Evolutionary conservation across 2,329 filamentous ascomycete genomes (phyloP), one percentile per base, ranked within the genome.

Genomic region (Huntiella moniliformis): DNA sequence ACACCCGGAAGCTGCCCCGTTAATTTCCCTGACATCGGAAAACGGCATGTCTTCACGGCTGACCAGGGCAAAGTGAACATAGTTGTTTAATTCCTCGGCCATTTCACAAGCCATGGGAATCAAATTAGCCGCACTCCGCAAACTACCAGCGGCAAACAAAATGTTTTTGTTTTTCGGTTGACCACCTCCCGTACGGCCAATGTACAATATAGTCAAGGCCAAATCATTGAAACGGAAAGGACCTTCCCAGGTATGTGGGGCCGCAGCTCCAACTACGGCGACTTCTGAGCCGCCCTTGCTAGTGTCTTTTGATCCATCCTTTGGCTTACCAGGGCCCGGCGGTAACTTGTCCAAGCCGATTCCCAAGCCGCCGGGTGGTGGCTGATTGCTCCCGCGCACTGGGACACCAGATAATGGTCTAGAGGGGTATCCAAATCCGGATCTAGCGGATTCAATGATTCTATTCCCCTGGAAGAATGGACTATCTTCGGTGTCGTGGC

Each of bases 61-160:
- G 63, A 92, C 71, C 3, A 96, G 62, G 0, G 74, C 79, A 56
- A 93, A 79, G 58, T 96, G 88, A 6, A 95, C 85, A 51, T 76
- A 70, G 55, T 76, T 93, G 49, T 71, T 67, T 47, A 72, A 68
- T 59, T 77, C 70, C 16, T 60, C 60, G 5, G 77, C 78, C 87
- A 95, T 95, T 54, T 83, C 74, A 60, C 91, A 96, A 4, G 87
- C 84, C 56, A 94, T 67, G 0, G 86, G 85, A 31, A 94, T 64
- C 45, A 95, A 59, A 31, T 72, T 71, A 0, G 82, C 71, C 12
- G 77, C 74, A 56, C 83, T 91, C 58, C 73, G 73, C 43, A 92
- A 61, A 50, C 71, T 86, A 0, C 82, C 78, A 3, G 82, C 77
- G 4, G 78, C 79, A 57, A 94, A 94, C 3, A 95, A 60, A 12